phyloP scores from a whole-genome alignment of 805 yeast species.

The Blastobotrys mokoenaii region DNA sequence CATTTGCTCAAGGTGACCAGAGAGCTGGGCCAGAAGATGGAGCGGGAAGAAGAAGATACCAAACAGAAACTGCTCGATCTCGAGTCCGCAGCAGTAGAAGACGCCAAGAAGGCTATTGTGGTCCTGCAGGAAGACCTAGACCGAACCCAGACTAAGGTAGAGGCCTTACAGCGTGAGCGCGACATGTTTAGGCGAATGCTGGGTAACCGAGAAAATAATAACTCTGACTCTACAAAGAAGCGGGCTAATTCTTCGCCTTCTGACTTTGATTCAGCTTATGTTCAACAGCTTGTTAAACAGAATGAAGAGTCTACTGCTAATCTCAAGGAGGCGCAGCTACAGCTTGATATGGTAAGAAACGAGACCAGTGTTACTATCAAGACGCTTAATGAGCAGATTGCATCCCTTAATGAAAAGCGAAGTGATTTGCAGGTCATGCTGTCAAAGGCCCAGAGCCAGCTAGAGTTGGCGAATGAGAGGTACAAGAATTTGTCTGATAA shows the following conservation, averaged over 20 bases:
- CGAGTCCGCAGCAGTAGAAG: constrained; percentile 27
- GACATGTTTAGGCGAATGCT: constrained; percentile 48
- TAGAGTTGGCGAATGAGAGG: constrained; percentile 46
- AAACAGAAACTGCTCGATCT: constrained; percentile 18
- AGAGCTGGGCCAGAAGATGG: constrained; percentile 62
- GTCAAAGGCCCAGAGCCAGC: constrained; percentile 48
- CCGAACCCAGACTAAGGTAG: constrained; percentile 42
- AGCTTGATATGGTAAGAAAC: constrained; percentile 32
- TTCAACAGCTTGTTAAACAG: constrained; percentile 14
- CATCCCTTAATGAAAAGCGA: constrained; percentile 33
- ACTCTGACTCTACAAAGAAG: constrained; percentile 2
- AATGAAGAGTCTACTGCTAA: constrained; percentile 18
- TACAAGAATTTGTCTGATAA: constrained; percentile 34
- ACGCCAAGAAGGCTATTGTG: constrained; percentile 28
- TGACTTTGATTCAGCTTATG: background rate
- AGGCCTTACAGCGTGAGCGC: constrained; percentile 53
- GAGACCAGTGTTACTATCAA: constrained; percentile 39
- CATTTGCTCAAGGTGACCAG: constrained; percentile 64
- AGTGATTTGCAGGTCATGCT: constrained; percentile 41
- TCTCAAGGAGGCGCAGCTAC: constrained; percentile 25
- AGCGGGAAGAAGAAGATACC: constrained; percentile 42
- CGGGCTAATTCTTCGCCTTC: background rate
- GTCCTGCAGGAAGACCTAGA: constrained; percentile 30
- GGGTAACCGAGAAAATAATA: constrained; percentile 6
- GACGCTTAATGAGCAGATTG: constrained; percentile 42